These are phyloP conservation scores for Parastagonospora avenae DNA, from an alignment of 2,329 filamentous ascomycete species.

Conservation along the genomic window DNA sequence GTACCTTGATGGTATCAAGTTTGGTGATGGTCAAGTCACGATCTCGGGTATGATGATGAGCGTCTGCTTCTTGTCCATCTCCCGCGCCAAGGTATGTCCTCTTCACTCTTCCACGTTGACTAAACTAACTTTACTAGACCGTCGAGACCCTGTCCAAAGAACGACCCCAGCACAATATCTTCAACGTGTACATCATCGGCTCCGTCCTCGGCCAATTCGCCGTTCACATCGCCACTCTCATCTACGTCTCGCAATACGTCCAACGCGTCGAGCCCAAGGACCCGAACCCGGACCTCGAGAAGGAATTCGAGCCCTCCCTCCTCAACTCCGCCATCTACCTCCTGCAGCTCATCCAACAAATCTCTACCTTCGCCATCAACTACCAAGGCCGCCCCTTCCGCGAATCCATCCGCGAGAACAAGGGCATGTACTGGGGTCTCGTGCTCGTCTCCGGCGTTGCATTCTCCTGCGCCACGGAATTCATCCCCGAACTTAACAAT, in stretches of 20 bases:
- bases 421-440: conserved; percentile 97
- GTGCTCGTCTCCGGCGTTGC: conserved; percentile 87
- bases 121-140: conserved; percentile 58
- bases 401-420: conserved; percentile 93
- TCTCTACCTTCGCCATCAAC: conserved; percentile 98
- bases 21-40: conserved; percentile 96
- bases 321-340: conserved; percentile 98
- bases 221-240: conserved; percentile 89
- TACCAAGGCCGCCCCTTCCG: conserved; percentile 98
- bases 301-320: conserved; percentile 89
- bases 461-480: conserved; percentile 92
- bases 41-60: conserved; percentile 99
- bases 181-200: conserved; percentile 98
- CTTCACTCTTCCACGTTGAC: not conserved
- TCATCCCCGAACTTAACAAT: conserved; percentile 93
- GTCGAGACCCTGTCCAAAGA: conserved; percentile 97
- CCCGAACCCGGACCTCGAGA: conserved; percentile 82
- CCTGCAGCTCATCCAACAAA: conserved; percentile 96
- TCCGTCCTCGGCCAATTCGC: conserved; percentile 97
- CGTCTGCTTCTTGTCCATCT: conserved; percentile 98
- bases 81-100: conserved; percentile 77
- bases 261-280: conserved; percentile 77
- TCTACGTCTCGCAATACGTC: conserved; percentile 91
- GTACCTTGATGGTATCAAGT: conserved; percentile 98
- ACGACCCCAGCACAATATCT: conserved; percentile 96